Evolutionary conservation across 2,329 filamentous ascomycete genomes (phyloP), one percentile per base, ranked within the genome.

Genomic region (Penicillium capsulatum): DNA sequence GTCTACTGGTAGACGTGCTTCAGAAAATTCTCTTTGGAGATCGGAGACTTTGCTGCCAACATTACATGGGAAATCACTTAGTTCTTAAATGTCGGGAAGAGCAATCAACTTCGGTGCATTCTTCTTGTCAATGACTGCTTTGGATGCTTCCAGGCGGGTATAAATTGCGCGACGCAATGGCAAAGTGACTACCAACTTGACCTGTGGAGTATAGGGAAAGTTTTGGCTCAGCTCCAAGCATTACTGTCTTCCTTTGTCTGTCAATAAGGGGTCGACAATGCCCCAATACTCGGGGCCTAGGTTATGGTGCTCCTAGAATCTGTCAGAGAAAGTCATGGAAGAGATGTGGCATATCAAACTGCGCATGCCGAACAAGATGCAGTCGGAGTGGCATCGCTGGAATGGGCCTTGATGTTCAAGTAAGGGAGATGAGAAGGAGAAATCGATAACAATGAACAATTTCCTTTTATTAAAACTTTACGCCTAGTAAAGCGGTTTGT

Each of bases 131-230:
- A 5, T 44, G 45, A 65, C 69, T 1, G 74, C 66, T 5, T 71
- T 72, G 60, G 92, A 90, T 17, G 76, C 74, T 28, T 77, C 64
- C 26, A 86, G 70, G 28, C 81, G 80, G 1, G 87, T 92, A 63
- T 84, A 77, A 19, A 92, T 71, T 1, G 87, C 89, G 44, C 87
- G 78, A 33, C 81, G 79, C 51, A 92, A 73, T 7, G 86, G 86
- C 2, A 84, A 90, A 29, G 85, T 78, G 16, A 87, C 73, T 11
- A 91, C 72, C 53, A 82, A 74, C 3, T 81, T 80, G 54, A 89
- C 68, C 24, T 70, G 65, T 47, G 69, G 64, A 55, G 82, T 79
- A 60, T 76, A 63, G 2, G 81, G 75, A 59, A 90, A 91, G 6
- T 54, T 48, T 24, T 66, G 53, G 50, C 73, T 63, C 19, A 94